phyloP scores from a whole-genome alignment of 129 eudicot genomes.

The Lonicera japonica region DNA sequence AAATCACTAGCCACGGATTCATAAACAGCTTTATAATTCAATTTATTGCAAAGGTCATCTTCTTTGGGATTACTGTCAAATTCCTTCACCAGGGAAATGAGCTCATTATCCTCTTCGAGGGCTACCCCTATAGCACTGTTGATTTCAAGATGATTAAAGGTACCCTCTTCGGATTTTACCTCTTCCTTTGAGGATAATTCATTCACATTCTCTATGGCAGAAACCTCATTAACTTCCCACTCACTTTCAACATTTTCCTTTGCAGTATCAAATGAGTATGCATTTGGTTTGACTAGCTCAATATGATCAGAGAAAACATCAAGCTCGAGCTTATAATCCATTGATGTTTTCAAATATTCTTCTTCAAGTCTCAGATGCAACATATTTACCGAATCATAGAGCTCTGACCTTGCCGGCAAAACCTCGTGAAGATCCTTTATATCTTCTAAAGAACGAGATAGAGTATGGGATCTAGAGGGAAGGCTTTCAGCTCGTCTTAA shows the following conservation, averaged over 20 bases:
- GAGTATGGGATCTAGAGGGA: slow-evolving; percentile 35
- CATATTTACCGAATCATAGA: slow-evolving; percentile 46
- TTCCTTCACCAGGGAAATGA: slow-evolving; percentile 17
- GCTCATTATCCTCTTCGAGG: slow-evolving; percentile 8
- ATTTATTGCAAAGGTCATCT: slow-evolving; percentile 30
- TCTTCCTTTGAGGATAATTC: slow-evolving; percentile 32
- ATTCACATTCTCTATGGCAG: slow-evolving; percentile 41
- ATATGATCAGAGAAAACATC: slow-evolving; percentile 24
- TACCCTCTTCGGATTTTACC: slow-evolving; percentile 1
- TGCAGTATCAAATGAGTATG: slow-evolving; percentile 19
- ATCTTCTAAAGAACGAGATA: slow-evolving; percentile 40
- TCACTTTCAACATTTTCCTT: slow-evolving; percentile 21
- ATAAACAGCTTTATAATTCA: slow-evolving; percentile 26
- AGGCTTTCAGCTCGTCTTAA: slow-evolving; percentile 53
- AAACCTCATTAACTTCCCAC: slow-evolving; percentile 9
- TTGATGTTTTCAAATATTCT: slow-evolving; percentile 36
- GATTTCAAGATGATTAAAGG: slow-evolving; percentile 18
- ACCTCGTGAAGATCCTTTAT: slow-evolving; percentile 92
- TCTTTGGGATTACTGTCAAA: slow-evolving; percentile 20
- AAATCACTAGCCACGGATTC: slow-evolving; percentile 64
- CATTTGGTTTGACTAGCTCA: slow-evolving; percentile 26
- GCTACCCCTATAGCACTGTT: neutral
- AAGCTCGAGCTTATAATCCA: slow-evolving; percentile 30
- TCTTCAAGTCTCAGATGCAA: slow-evolving; percentile 65
- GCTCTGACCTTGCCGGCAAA: slow-evolving; percentile 52